Evolutionary conservation across 140 eudicot species (phyloP).

Genomic region (Flaveria floridana): DNA sequence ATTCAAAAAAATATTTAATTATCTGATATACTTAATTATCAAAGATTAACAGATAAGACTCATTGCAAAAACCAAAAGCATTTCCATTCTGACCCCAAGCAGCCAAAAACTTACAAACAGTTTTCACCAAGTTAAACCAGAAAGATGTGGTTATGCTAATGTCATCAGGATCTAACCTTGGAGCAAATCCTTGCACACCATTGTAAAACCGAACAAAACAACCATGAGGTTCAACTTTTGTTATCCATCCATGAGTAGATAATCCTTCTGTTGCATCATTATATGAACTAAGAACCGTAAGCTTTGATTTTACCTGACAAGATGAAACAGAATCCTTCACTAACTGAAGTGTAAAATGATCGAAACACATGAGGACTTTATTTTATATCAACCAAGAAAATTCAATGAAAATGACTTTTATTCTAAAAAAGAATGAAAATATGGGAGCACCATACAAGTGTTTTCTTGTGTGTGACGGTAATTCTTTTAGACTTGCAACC

Average conservation of each 20-base stretch:
- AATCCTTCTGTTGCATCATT: conserved; percentile 89
- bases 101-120: conserved; percentile 10
- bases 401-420: neutral
- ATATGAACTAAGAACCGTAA: conserved; percentile 69
- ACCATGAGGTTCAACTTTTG: conserved; percentile 87
- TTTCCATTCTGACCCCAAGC: conserved; percentile 10
- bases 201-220: conserved; percentile 92
- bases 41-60: neutral
- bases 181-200: conserved; percentile 93
- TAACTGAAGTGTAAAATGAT: neutral
- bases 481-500: conserved; percentile 98
- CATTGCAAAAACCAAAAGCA: conserved; percentile 11
- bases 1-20: conserved; percentile 22
- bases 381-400: neutral
- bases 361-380: neutral
- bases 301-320: conserved; percentile 86
- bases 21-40: conserved; percentile 2
- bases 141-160: conserved; percentile 6
- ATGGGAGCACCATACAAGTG: conserved; percentile 60
- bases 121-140: conserved; percentile 9
- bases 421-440: neutral
- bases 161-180: conserved; percentile 53
- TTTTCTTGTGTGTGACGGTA: conserved; percentile 93
- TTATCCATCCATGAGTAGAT: conserved; percentile 95
- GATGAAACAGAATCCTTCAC: conserved; percentile 20